Percentiles rank a stretch among this genome's conserved stretches.
Conservation (phyloP, 352 stramenopile genomes). For the Pythium coloratum region DNA sequence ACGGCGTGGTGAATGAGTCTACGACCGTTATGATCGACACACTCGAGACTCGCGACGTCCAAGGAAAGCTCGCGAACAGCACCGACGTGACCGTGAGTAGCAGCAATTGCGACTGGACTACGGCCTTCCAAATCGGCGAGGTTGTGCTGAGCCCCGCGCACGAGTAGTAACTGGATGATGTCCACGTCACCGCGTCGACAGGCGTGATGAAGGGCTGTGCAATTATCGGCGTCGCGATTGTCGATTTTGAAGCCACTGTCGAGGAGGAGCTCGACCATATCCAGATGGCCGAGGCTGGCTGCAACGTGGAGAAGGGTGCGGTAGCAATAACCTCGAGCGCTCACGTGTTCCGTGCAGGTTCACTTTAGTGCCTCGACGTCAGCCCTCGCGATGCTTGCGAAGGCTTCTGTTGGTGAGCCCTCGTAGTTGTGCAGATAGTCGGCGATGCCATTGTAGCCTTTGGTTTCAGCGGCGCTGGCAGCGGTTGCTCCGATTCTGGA, state of each 20-base stretch:
- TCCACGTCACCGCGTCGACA: background rate
- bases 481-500: conserved; percentile 20
- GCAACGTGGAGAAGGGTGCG: conserved; percentile 44
- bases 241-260: conserved; percentile 8
- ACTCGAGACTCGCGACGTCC: conserved; percentile 32
- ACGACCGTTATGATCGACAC: conserved; percentile 25
- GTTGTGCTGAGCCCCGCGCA: background rate
- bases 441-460: background rate
- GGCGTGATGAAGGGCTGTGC: background rate
- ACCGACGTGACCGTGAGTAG: conserved; percentile 34
- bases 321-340: conserved; percentile 25
- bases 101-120: conserved; percentile 40
- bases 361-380: background rate
- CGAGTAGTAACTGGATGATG: background rate
- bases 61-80: conserved; percentile 38
- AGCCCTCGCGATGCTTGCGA: background rate
- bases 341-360: background rate
- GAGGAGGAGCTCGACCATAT: conserved; percentile 29
- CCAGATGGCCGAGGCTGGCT: conserved; percentile 33
- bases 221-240: background rate
- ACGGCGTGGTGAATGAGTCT: conserved; percentile 27
- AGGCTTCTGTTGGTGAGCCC: background rate
- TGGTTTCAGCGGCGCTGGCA: background rate
- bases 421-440: conserved; percentile 3
- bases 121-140: conserved; percentile 30